Conservation (phyloP, 2,329 filamentous ascomycete genomes). For the Fusarium paranaense region DNA sequence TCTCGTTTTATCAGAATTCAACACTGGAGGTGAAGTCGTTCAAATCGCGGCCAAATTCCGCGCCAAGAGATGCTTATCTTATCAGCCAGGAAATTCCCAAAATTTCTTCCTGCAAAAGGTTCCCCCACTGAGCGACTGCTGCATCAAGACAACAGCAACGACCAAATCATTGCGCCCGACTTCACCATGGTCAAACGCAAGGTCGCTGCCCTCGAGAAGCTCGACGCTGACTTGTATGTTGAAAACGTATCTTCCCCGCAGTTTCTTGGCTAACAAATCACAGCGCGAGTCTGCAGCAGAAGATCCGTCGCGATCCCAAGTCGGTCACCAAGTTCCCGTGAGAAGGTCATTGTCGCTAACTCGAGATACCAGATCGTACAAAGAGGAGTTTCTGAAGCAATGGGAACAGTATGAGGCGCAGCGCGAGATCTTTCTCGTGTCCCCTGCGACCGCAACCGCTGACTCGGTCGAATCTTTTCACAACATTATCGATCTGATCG, state of each 20-base stretch:
- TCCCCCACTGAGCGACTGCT: constrained; percentile 21
- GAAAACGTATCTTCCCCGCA: not conserved
- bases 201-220: constrained; percentile 92
- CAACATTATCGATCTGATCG: constrained; percentile 92
- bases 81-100: constrained; percentile 34
- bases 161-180: not conserved
- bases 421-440: constrained; percentile 89
- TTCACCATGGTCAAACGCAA: constrained; percentile 83
- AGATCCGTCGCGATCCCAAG: constrained; percentile 87
- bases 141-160: constrained; percentile 13
- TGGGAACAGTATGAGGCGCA: constrained; percentile 93
- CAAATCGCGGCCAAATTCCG: constrained; percentile 31
- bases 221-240: constrained; percentile 85
- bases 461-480: constrained; percentile 86
- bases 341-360: constrained; percentile 23
- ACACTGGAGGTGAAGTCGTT: not conserved
- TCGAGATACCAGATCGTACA: constrained; percentile 74
- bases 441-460: constrained; percentile 81
- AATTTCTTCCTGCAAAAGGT: constrained; percentile 32
- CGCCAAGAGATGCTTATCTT: constrained; percentile 27
- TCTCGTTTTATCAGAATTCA: not conserved
- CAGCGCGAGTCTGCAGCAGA: constrained; percentile 88
- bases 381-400: constrained; percentile 88
- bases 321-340: constrained; percentile 53
- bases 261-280: constrained; percentile 47